These are phyloP conservation scores for Hyphopichia wangnamkhiaoensis DNA, from an alignment of 1,139 yeast genomes.

Conservation along the genomic window DNA sequence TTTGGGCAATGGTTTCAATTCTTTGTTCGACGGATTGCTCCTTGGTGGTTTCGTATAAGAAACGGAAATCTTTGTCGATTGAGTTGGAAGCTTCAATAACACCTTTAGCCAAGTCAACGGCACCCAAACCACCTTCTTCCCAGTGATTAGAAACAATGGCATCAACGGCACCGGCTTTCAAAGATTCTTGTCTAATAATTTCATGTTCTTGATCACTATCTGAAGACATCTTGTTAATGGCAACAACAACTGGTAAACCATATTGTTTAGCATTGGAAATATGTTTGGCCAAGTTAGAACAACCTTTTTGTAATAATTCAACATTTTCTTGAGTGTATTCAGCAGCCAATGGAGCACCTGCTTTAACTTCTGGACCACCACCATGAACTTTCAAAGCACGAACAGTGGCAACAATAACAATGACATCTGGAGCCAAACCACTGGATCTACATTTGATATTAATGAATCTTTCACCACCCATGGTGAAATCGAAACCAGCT, in stretches of 20 bases:
- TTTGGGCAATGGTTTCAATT: constrained; percentile 77
- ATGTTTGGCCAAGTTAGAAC: constrained; percentile 90
- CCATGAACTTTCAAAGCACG: constrained; percentile 98
- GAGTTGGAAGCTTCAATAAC: constrained; percentile 72
- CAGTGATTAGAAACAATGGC: constrained; percentile 96
- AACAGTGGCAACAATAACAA: constrained; percentile 95
- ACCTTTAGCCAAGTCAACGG: constrained; percentile 82
- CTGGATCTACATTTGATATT: constrained; percentile 95
- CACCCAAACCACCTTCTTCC: constrained; percentile 98
- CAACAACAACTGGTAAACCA: constrained; percentile 94
- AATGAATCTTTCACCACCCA: constrained; percentile 98
- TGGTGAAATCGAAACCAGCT: constrained; percentile 98
- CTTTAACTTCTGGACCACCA: constrained; percentile 97
- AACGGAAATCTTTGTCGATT: constrained; percentile 56
- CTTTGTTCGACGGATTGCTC: constrained; percentile 78
- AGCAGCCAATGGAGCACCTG: constrained; percentile 87
- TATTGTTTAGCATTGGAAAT: constrained; percentile 82
- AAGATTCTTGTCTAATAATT: constrained; percentile 77
- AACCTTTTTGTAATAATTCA: constrained; percentile 80
- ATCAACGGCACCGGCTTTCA: constrained; percentile 92
- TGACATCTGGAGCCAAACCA: constrained; percentile 87
- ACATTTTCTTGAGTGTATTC: constrained; percentile 86
- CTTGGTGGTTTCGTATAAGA: constrained; percentile 55
- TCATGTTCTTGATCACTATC: constrained; percentile 85
- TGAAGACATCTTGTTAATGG: constrained; percentile 87